Evolutionary conservation across 2,329 filamentous ascomycete species (phyloP), one percentile per base, ranked within the genome.

Genomic region (Phoma herbarum): DNA sequence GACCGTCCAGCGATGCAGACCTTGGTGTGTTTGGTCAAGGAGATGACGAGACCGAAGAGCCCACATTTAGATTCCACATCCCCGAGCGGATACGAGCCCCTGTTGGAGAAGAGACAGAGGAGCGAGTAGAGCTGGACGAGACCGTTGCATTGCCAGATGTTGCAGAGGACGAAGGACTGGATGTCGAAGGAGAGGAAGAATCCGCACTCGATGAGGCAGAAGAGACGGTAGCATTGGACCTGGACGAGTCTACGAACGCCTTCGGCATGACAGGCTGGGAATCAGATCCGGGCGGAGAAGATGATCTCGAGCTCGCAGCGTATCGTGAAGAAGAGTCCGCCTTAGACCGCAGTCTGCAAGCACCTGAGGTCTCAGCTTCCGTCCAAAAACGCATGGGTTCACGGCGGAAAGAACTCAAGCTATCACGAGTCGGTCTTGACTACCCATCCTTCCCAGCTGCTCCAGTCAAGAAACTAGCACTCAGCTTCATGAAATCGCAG

Each of bases 361-460:
- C 65, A 35, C 70, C 72, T 4, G 69, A 72, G 41, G 64, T 47
- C 8, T 39, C 57, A 10, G 26, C 57, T 6, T 41, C 57, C n/a
- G 60, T 50, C n/a, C 11, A 58, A 12, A 63, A 71, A 45, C 59
- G 64, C 37, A 58, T 59, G 26, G 50, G 54, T 8, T 61, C 60
- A 23, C 78, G 78, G 10, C 68, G 72, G 68, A 85, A 81, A 64
- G 81, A 86, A 65, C 84, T 85, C 63, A 82, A 84, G 61, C 67
- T 86, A 16, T 96, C 92, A 0, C 85, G 85, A 47, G 83, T 93
- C 70, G 91, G 91, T 25, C 87, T 90, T 48, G 85, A 89, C 60
- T 93, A 93, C 64, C 90, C 91, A 0, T 88, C 89, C 0, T 79
- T 97, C 41, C 91, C 93, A 2, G 79, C 85, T 0, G 84, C 86